A percentile compares a stretch with the other conserved stretches of the same genome.
These are phyloP conservation scores for Mrakia hoshinonis DNA, from an alignment of 768 basidiomycete genomes.

Conservation along the genomic window DNA sequence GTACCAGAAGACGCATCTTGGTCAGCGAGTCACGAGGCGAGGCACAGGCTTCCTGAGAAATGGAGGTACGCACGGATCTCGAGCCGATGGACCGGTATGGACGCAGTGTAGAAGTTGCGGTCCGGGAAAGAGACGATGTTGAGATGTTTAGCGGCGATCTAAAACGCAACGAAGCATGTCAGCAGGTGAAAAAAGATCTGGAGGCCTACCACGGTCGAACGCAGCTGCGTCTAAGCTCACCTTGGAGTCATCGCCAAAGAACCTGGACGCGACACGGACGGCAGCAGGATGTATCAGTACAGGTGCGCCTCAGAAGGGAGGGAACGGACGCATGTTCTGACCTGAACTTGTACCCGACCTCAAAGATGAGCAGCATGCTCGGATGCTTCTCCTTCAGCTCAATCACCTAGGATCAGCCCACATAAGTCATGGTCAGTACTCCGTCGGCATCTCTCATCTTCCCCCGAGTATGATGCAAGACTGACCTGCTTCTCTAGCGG, in stretches of 20 bases:
- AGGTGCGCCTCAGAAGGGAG: neutral
- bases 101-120: constrained; percentile 41
- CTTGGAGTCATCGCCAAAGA: constrained; percentile 42
- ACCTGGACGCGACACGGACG: constrained; percentile 35
- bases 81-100: constrained; percentile 40
- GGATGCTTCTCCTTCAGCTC: constrained; percentile 39
- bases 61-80: constrained; percentile 36
- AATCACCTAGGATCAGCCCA: constrained; percentile 32
- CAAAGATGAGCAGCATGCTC: constrained; percentile 40
- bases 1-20: neutral
- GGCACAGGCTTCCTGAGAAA: neutral
- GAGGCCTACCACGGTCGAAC: too few relatives aligned
- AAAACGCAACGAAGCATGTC: neutral
- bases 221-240: constrained; percentile 10
- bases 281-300: neutral
- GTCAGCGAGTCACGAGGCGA: neutral
- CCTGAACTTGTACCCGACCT: constrained; percentile 26
- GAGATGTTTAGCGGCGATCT: constrained; percentile 39
- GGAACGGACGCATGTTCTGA: neutral
- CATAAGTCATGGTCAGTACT: too few relatives aligned
- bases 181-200: neutral
- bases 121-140: constrained; percentile 34
- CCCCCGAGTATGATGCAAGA: neutral
- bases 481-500: constrained; percentile 40
- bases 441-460: too few relatives aligned